Evolutionary conservation across 2,329 filamentous ascomycete species (phyloP), one percentile per base, ranked within the genome.

Genomic region (Fusarium armeniacum): DNA sequence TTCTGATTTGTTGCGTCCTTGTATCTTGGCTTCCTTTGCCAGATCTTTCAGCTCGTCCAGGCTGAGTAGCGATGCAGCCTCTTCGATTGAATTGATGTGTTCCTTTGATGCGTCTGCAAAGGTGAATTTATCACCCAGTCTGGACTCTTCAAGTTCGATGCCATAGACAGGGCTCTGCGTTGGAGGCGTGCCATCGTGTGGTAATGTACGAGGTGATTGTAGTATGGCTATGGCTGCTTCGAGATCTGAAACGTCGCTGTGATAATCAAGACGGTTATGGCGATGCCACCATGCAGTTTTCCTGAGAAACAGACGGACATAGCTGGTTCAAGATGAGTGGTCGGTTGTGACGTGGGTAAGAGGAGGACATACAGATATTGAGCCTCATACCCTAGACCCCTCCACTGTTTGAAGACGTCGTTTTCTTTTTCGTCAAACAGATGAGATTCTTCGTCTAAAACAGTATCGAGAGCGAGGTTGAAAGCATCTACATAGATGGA

Each of bases 401-500:
- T 87, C 94, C 95, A 99, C 61, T 90, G 84, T 5, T 83, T 81
- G 77, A 99, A 98, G 0, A 98, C 85, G 16, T 86, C 83, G 74
- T 85, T 87, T 79, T 99, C 96, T 20, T 89, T 90, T 61, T 89
- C 87, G 73, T 96, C 87, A 77, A 98, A 99, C 0, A 99, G 82
- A 79, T 97, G 93, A 1, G 88, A 86, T 79, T 99, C 96, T 60
- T 98, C 93, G 50, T 93, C 90, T 15, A 98, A 81, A 5, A 99
- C 96, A 0, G 93, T 97, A 62, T 95, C 90, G 50, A 99, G 82
- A 3, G 95, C 93, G 16, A 98, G 84, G 75, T 97, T 97, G 83
- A 99, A 99, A 1, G 96, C 96, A 81, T 99, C 96, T 20, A 98
- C 93, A 75, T 99, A 99, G 58, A 99, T 93, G 2, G 94, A 98